phyloP scores from a whole-genome alignment of 257 asterid genomes.

The Solanum tacnaense region DNA sequence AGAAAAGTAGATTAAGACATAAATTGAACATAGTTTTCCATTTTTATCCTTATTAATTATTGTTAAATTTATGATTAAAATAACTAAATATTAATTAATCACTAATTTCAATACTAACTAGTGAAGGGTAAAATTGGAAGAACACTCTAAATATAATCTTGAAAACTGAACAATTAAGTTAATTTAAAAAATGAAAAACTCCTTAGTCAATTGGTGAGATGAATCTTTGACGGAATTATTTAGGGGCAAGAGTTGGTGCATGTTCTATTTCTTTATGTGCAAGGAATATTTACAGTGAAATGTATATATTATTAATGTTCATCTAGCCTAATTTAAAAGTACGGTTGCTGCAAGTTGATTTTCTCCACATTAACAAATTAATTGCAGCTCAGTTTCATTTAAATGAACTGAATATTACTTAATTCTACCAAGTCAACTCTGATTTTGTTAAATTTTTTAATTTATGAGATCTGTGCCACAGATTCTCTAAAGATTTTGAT shows the following conservation, averaged over 20 bases:
- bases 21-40: too few species aligned
- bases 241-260: background rate
- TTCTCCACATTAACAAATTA: background rate
- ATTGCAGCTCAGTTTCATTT: background rate
- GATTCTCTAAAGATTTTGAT: background rate
- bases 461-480: background rate
- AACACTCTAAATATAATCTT: too few species aligned
- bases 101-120: too few species aligned
- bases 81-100: too few species aligned
- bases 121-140: too few species aligned
- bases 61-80: too few species aligned
- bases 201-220: background rate
- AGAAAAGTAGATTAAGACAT: too few species aligned
- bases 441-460: background rate
- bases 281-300: background rate
- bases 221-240: background rate
- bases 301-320: background rate
- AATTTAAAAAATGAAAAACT: too few species aligned
- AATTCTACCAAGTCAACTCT: background rate
- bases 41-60: too few species aligned
- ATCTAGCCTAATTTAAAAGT: background rate
- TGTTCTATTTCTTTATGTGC: background rate
- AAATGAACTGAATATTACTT: background rate
- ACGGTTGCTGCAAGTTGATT: background rate
- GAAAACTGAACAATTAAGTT: too few species aligned